Base-by-base conservation (phyloP, 2,329 filamentous ascomycete species). In the Epichloe gansuensis region DNA sequence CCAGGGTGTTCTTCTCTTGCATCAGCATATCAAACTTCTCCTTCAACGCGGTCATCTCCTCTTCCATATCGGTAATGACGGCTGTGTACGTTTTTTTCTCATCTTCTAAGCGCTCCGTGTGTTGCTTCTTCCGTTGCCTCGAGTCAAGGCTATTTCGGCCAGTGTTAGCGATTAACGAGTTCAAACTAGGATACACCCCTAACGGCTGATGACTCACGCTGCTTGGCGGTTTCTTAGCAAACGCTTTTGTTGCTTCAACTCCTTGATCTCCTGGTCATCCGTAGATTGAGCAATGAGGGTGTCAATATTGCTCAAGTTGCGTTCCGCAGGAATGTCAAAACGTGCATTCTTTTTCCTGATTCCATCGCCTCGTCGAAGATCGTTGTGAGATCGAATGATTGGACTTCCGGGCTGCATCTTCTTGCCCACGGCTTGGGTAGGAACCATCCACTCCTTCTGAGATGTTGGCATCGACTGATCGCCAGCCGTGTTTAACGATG, bases 261-360 rank as follows among this genome's bases (percentile, higher is more conserved):
- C 90, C 77, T 95, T 97, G 74, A 95, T 87, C 73, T 95, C 85
- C 58, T 93, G 83, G 63, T 97, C 91, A 67, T 94, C 85, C 52
- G 81, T 89, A 38, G 89, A 91, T 69, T 88, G 83, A 50, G 84
- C 78, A 68, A 98, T 97, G 64, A 97, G 77, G 55, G 88, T 79
- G 68, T 98, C 93, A 70, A 98, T 97, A 71, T 94, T 97, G 74
- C 80, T 84, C 60, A 98, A 80, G 63, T 90, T 97, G 56, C 90
- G 82, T 71, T 96, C 93, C 44, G 87, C 83, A 9, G 93, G 93
- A 59, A 98, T 98, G 64, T 97, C 91, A 69, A 97, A 96, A 59
- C 91, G 86, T 58, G 90, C 89, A 64, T 97, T 98, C 85, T 97
- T 97, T 82, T 98, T 98, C 63, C 93, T 82, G 68, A 97, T 94